Evolutionary conservation across 805 yeast species (phyloP), one percentile per base, ranked within the genome.

Genomic region (Saturnispora gosingensis): DNA sequence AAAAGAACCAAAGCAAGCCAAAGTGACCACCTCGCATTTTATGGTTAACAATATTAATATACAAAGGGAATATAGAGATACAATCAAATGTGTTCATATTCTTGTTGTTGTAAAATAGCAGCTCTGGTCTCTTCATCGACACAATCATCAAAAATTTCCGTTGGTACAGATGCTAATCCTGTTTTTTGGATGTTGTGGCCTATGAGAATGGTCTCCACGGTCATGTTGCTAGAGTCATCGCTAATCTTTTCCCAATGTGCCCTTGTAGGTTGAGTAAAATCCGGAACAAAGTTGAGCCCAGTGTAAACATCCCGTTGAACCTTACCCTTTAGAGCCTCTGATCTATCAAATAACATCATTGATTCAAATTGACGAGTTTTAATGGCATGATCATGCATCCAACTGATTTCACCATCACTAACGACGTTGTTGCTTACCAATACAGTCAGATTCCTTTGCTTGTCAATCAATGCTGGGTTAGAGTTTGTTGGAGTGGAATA

Each of bases 371-470:
- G 81, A 56, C 84, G 74, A 3, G 89, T 80, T 32, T 91, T 84
- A n/a, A 75, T 68, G 0, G 96, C 93, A 58, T 88, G 89, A 60
- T 87, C 90, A 58, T 77, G 80, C 69, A 89, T 77, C 96, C 97
- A 89, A 36, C 56, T 59, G 60, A 34, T 67, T 38, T 57, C 60
- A 10, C 52, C 52, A 45, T 56, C 56, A 11, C 52, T 38, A 8
- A 54, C 53, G 16, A 36, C 28, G n/a, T 45, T 53, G 16, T 47
- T 53, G 5, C 51, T 42, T 10, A 54, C 38, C 22, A 52, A 30
- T 2, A 44, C 20, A 11, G 54, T 50, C 10, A 49, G 44, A 20
- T 49, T 54, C 25, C 45, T 51, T 25, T 51, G 51, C 32, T 48
- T 20, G 36, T 34, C 39, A 20, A 20, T 46, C n/a, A 34, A 28